A percentile compares a stretch with the other conserved stretches of the same genome.
phyloP scores from a whole-genome alignment of 1,284 basidiomycete species.

The Heterobasidion parviporum region DNA sequence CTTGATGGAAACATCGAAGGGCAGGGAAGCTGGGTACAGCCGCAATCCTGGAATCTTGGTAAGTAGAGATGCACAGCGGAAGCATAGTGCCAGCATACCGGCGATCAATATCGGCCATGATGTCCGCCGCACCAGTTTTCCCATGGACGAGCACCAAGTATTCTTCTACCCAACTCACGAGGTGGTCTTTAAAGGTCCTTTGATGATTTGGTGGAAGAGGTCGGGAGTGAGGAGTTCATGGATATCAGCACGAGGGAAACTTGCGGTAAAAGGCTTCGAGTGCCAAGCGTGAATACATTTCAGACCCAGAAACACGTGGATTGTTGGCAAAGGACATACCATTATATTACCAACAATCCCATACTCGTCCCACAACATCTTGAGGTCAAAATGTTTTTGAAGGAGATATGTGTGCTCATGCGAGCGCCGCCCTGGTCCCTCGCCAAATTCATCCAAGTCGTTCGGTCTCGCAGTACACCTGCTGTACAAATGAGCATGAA shows the following conservation, averaged over 20 bases:
- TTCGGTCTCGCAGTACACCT: not conserved
- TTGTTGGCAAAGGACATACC: not conserved
- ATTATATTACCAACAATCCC: conserved; percentile 1
- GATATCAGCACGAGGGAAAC: conserved; percentile 27
- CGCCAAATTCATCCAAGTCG: not conserved
- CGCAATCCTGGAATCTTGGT: conserved; percentile 2
- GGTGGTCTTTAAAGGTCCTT: conserved; percentile 31
- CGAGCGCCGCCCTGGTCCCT: not conserved
- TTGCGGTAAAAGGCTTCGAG: conserved; percentile 24
- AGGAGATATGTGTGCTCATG: not conserved
- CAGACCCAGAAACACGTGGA: not conserved
- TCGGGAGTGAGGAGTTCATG: conserved; percentile 26
- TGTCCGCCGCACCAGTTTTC: conserved; percentile 10
- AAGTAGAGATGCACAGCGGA: not conserved
- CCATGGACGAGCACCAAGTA: conserved; percentile 18
- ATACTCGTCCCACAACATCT: conserved; percentile 1
- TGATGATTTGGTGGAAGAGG: conserved; percentile 31
- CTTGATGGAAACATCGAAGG: conserved; percentile 9
- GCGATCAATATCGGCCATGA: conserved; percentile 20
- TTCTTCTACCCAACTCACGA: conserved; percentile 25
- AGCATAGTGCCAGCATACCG: not conserved
- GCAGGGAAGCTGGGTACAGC: conserved; percentile 7
- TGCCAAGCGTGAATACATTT: not conserved
- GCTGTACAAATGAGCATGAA: not conserved
- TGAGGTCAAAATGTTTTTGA: not conserved